Percentiles rank a stretch among this genome's conserved stretches.
Conservation (phyloP, 106 monocot genomes). For the Dendrobium huoshanense region DNA sequence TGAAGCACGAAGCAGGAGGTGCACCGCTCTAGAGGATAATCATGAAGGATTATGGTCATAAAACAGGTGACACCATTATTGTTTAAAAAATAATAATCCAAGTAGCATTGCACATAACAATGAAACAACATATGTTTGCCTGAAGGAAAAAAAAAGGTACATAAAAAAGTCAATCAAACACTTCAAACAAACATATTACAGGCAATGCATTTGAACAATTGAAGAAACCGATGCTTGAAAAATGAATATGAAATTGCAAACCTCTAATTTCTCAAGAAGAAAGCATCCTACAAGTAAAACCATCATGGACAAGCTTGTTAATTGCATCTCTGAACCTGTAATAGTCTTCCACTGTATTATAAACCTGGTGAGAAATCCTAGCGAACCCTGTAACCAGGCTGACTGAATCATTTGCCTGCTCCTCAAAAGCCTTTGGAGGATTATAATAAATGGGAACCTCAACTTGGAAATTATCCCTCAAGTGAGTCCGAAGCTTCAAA, state of each 20-base stretch:
- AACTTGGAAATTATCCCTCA: constrained; percentile 40
- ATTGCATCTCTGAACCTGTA: constrained; percentile 43
- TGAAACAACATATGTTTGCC: background rate
- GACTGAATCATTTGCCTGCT: background rate
- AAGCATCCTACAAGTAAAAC: constrained; percentile 36
- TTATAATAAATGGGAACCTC: constrained; percentile 49
- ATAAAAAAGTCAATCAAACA: background rate
- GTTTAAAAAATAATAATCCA: background rate
- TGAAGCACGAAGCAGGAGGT: background rate
- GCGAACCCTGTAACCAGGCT: constrained; percentile 37
- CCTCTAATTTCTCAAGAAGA: constrained; percentile 2
- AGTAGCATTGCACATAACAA: background rate
- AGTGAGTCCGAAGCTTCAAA: constrained; percentile 23
- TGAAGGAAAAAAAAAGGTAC: background rate
- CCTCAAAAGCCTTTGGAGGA: constrained; percentile 6
- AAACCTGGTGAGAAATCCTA: constrained; percentile 72
- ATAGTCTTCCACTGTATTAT: constrained; percentile 56
- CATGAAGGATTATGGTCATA: background rate
- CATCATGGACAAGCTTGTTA: constrained; percentile 45
- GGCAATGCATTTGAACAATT: background rate
- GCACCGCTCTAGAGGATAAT: background rate
- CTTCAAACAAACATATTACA: background rate
- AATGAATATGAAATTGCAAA: background rate
- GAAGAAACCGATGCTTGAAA: background rate
- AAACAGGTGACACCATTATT: background rate